These are phyloP conservation scores for Phytophthora foliorum DNA, from an alignment of 352 stramenopile species.

Conservation along the genomic window DNA sequence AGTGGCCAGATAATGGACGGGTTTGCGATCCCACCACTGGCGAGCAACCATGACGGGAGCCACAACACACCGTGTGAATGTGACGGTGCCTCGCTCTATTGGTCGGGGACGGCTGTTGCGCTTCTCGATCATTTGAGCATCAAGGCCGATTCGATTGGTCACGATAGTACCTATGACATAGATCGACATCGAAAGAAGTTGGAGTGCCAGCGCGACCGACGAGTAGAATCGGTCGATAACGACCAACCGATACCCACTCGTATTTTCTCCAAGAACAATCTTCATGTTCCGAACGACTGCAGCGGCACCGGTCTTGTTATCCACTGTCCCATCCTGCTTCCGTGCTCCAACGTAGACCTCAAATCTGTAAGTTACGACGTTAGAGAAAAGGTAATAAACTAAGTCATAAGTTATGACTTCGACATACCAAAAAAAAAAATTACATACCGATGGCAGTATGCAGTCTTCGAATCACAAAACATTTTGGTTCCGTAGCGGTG, in stretches of 20 bases:
- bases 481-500: slow-evolving; percentile 30
- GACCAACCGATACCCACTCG: too few species aligned
- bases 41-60: too few species aligned
- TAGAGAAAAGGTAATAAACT: neutral
- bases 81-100: too few species aligned
- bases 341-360: slow-evolving; percentile 18
- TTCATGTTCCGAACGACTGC: slow-evolving; percentile 26
- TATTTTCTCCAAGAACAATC: neutral
- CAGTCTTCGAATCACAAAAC: slow-evolving; percentile 17
- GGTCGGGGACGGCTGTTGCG: too few species aligned
- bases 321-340: neutral
- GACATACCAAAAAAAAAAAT: neutral
- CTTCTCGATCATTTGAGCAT: too few species aligned
- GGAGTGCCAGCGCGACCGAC: too few species aligned
- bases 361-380: slow-evolving; percentile 16
- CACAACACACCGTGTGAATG: too few species aligned
- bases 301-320: slow-evolving; percentile 12
- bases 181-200: too few species aligned
- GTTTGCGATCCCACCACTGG: too few species aligned
- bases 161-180: too few species aligned
- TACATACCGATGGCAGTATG: slow-evolving; percentile 15
- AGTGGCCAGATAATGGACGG: too few species aligned
- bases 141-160: too few species aligned
- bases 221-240: slow-evolving; percentile 44
- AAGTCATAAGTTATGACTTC: neutral